Evolutionary conservation across 1,284 basidiomycete species (phyloP).

Genomic region (Irpex sp.): DNA sequence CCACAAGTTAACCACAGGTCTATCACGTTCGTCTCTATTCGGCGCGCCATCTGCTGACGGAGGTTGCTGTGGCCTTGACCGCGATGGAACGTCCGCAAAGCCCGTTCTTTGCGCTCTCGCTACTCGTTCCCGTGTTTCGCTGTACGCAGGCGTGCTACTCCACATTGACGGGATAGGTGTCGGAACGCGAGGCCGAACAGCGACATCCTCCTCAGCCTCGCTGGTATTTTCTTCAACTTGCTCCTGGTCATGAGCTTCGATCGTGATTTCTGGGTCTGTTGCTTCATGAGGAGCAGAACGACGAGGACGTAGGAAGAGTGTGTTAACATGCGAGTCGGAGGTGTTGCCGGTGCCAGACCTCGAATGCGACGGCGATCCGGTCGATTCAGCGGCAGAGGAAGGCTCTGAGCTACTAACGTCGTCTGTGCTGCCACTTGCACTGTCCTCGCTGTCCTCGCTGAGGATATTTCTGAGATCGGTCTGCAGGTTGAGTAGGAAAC

Average conservation of each 20-base stretch:
- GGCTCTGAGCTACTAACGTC: background rate
- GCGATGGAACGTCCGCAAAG: background rate
- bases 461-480: slow-evolving; percentile 60
- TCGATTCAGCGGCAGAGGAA: background rate
- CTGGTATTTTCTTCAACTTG: slow-evolving; percentile 14
- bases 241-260: background rate
- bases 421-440: background rate
- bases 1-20: slow-evolving; percentile 74
- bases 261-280: background rate
- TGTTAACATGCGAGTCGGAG: too few species aligned
- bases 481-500: slow-evolving; percentile 72
- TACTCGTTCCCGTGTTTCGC: background rate
- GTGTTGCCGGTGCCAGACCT: slow-evolving; percentile 14
- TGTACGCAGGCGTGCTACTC: background rate
- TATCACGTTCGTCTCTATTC: slow-evolving; percentile 1
- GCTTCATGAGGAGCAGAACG: slow-evolving; percentile 4
- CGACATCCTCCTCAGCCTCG: slow-evolving; percentile 18
- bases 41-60: background rate
- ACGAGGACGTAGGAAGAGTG: too few species aligned
- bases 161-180: slow-evolving; percentile 12
- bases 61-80: background rate
- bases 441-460: slow-evolving; percentile 25
- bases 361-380: background rate
- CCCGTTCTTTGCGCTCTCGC: background rate
- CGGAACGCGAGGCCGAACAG: slow-evolving; percentile 14